Evolutionary conservation across 1,284 basidiomycete genomes (phyloP).

Genomic region (Phellopilus nigrolimitatus): DNA sequence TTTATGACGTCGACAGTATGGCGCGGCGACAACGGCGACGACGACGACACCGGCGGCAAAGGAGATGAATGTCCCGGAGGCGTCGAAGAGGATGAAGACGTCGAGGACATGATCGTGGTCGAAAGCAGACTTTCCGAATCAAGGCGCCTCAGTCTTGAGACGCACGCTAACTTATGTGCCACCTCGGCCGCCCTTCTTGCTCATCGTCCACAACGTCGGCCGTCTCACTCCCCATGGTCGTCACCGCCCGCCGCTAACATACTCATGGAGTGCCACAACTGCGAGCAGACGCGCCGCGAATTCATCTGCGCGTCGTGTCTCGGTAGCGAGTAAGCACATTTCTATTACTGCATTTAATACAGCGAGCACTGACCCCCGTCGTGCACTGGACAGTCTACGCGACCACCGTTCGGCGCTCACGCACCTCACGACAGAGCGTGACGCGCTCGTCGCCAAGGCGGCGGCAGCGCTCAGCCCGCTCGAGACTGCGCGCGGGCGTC

Average conservation of each 20-base stretch:
- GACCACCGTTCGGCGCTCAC: conserved; percentile 56
- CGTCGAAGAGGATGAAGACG: no score
- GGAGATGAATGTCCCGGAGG: no score
- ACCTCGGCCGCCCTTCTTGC: background rate
- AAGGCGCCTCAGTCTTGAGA: background rate
- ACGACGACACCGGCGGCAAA: background rate
- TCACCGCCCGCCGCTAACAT: background rate
- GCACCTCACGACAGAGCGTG: conserved; percentile 53
- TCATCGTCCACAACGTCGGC: conserved; percentile 1
- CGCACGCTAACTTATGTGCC: background rate
- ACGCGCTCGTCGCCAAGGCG: conserved; percentile 56
- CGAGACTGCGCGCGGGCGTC: conserved; percentile 39
- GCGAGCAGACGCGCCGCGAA: conserved; percentile 59
- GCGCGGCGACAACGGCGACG: background rate
- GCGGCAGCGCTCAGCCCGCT: conserved; percentile 44
- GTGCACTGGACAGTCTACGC: conserved; percentile 46
- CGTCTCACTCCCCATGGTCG: background rate
- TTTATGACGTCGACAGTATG: conserved; percentile 33
- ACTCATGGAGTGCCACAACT: conserved; percentile 62
- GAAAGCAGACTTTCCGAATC: background rate
- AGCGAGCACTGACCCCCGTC: background rate
- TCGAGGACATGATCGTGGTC: background rate
- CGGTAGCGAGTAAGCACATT: conserved; percentile 44
- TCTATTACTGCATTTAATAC: background rate
- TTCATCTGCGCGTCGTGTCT: conserved; percentile 62